Evolutionary conservation across 495 filamentous ascomycete genomes (phyloP), one percentile per base, ranked within the genome.

Genomic region (Neurospora cerealis): DNA sequence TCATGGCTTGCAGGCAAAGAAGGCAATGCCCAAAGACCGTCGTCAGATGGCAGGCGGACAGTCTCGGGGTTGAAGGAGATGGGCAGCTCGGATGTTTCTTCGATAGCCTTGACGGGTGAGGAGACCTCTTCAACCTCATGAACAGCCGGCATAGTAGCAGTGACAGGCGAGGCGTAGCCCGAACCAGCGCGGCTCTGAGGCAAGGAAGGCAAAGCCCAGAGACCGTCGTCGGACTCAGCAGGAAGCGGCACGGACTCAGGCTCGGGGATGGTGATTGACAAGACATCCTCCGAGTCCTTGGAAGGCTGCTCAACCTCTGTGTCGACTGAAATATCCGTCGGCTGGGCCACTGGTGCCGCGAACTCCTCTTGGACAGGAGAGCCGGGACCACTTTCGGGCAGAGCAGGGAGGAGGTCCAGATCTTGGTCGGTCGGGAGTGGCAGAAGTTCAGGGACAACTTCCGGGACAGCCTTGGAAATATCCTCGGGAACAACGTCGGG

Each of bases 381-480:
- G 37, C 28, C n/a, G 10, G 72, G 54, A 17, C 46, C 34, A 15
- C 60, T 73, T 9, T 70, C 72, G 3, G 72, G 71, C 0, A 75
- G 36, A 75, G 75, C 5, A 78, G 71, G 76, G 77, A 81, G 13
- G 75, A 80, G 73, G 75, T 83, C 72, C 76, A 74, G 66, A 77
- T 79, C 73, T 80, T 72, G n/a, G n/a, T 48, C 44, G 7, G 5
- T 41, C 10, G 39, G 28, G 6, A 46, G 39, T 3, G 39, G 44
- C 15, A 71, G 70, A 34, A 60, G 70, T 42, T 71, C 70, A 48
- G 70, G 70, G 13, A 34, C 39, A 28, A 69, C 17, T 19, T 28
- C 10, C 9, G 24, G 19, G 6, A 21, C 4, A 1, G 17, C 36
- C 4, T 36, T 34, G 42, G 40, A 62, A 19, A 6, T 8, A 17